phyloP scores from a whole-genome alignment of 345 rosid species.

The Streptanthus diversifolius region DNA sequence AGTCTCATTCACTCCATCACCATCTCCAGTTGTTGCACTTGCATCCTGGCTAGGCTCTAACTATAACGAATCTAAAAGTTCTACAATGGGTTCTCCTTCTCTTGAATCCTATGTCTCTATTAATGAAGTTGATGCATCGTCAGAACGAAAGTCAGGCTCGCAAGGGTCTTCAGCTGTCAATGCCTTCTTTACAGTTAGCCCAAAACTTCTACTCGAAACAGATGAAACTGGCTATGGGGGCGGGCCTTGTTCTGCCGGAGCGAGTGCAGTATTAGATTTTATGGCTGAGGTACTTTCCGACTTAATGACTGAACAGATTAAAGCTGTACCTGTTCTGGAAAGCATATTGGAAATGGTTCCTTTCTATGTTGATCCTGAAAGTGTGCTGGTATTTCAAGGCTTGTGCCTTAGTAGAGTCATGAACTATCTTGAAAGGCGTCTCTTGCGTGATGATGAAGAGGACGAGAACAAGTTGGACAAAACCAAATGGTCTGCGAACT shows the following conservation, averaged over 20 bases:
- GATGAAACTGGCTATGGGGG: slow-evolving; percentile 98
- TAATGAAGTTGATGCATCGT: slow-evolving; percentile 65
- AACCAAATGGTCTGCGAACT: slow-evolving; percentile 84
- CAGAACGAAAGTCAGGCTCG: slow-evolving; percentile 59
- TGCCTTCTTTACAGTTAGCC: slow-evolving; percentile 52
- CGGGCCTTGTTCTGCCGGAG: slow-evolving; percentile 99
- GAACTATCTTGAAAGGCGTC: slow-evolving; percentile 96
- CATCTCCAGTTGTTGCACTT: slow-evolving; percentile 72
- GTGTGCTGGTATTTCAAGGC: slow-evolving; percentile 89
- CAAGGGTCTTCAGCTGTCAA: slow-evolving; percentile 55
- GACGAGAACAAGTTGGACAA: slow-evolving; percentile 88
- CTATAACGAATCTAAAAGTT: slow-evolving; percentile 53
- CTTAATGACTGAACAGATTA: slow-evolving; percentile 82
- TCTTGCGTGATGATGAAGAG: slow-evolving; percentile 98
- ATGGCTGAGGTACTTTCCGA: slow-evolving; percentile 97
- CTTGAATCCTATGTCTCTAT: slow-evolving; percentile 59
- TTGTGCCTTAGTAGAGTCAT: slow-evolving; percentile 85
- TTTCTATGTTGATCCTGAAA: slow-evolving; percentile 82
- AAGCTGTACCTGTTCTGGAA: slow-evolving; percentile 76
- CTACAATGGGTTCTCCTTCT: slow-evolving; percentile 52
- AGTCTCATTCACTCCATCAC: slow-evolving; percentile 49
- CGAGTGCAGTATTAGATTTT: slow-evolving; percentile 92
- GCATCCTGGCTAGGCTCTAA: slow-evolving; percentile 78
- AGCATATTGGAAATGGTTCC: slow-evolving; percentile 87
- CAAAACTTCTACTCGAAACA: slow-evolving; percentile 72